Conservation (phyloP, 768 basidiomycete species). For the Tylopilus rubrobrunneus region DNA sequence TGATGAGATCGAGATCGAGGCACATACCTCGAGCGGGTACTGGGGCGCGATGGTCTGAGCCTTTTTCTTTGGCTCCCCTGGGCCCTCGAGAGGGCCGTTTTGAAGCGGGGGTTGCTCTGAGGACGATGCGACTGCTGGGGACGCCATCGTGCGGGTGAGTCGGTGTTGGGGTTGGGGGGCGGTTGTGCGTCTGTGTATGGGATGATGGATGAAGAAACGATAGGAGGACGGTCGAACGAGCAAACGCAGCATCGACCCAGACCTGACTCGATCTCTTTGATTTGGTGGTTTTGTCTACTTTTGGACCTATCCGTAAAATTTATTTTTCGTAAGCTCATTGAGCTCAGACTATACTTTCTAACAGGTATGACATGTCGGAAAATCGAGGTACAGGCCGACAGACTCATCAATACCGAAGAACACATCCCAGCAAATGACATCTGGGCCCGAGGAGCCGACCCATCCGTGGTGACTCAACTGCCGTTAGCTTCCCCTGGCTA, state of each 20-base stretch:
- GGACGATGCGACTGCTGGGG: conserved; percentile 46
- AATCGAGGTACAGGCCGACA: too few species aligned
- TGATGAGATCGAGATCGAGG: not conserved
- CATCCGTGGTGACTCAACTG: too few species aligned
- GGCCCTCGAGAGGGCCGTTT: conserved; percentile 37
- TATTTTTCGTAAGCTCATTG: not conserved
- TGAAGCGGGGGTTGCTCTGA: conserved; percentile 49
- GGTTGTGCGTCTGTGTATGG: too few species aligned
- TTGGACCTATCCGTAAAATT: conserved; percentile 19
- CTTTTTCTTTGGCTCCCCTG: conserved; percentile 34
- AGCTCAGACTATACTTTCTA: too few species aligned
- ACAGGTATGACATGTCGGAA: too few species aligned
- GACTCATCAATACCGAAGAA: too few species aligned
- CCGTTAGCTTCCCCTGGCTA: too few species aligned
- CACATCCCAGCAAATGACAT: too few species aligned
- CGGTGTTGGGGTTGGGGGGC: not conserved
- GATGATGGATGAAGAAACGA: conserved; percentile 21
- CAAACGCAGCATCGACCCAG: conserved; percentile 32
- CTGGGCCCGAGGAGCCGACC: too few species aligned
- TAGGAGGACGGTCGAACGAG: conserved; percentile 29
- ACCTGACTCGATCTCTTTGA: conserved; percentile 15
- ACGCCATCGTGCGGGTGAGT: conserved; percentile 43
- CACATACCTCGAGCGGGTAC: conserved; percentile 60
- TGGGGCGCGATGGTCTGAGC: conserved; percentile 32
- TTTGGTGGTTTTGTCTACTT: conserved; percentile 14